A percentile compares a stretch with the other conserved stretches of the same genome.
Evolutionary conservation across 139 green algal species (phyloP).

Genomic region (Chlorella sp.): DNA sequence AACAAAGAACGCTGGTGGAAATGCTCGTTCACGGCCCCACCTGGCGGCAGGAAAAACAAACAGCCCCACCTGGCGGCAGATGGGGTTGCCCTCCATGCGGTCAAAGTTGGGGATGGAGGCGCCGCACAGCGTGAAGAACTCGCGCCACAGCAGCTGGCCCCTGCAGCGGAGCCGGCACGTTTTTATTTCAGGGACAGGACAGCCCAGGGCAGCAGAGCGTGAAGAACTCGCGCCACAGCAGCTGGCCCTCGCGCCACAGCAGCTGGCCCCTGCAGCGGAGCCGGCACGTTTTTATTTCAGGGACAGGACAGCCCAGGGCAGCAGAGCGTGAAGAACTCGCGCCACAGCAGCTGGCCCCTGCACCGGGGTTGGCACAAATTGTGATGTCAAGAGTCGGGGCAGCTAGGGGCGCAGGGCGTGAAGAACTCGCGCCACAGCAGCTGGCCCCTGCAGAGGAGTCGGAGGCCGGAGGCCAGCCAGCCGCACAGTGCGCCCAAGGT

Average conservation of each 20-base stretch:
- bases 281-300: too few relatives aligned
- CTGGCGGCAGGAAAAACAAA: too few relatives aligned
- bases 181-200: too few relatives aligned
- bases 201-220: slow-evolving; percentile 57
- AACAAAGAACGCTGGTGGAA: too few relatives aligned
- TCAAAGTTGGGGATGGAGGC: slow-evolving; percentile 81
- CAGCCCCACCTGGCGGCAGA: slow-evolving; percentile 80
- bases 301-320: too few relatives aligned
- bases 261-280: slow-evolving; percentile 50
- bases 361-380: too few relatives aligned
- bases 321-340: slow-evolving; percentile 66
- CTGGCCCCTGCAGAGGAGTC: slow-evolving; percentile 58
- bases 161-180: not conserved
- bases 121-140: slow-evolving; percentile 67
- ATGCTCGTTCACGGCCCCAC: too few relatives aligned
- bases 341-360: too few relatives aligned
- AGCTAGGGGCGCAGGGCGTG: slow-evolving; percentile 59
- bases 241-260: too few relatives aligned
- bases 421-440: slow-evolving; percentile 84
- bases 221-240: slow-evolving; percentile 84
- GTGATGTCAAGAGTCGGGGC: too few relatives aligned
- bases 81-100: slow-evolving; percentile 86
- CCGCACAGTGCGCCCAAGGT: too few relatives aligned
- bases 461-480: too few relatives aligned
- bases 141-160: slow-evolving; percentile 86